These are phyloP conservation scores for Eimeria mitis DNA, from an alignment of 169 alveolate genomes.

Conservation along the genomic window DNA sequence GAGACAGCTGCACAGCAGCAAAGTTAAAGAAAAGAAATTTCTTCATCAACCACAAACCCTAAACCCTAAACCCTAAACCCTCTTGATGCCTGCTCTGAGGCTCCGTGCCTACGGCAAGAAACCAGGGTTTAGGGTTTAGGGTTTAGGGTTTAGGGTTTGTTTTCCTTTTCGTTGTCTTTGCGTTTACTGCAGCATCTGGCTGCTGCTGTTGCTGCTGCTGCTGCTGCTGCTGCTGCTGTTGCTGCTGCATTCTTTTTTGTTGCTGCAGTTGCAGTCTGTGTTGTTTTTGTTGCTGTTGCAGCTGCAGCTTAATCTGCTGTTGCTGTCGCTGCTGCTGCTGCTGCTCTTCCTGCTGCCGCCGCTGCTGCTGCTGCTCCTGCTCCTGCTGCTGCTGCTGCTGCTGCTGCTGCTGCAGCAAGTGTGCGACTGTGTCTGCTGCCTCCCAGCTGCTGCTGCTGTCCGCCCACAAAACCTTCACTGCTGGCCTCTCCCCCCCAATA, in stretches of 20 bases:
- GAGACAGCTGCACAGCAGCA: neutral
- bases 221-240: neutral
- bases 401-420: neutral
- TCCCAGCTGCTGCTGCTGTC: neutral
- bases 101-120: too few relatives aligned
- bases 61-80: too few relatives aligned
- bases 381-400: neutral
- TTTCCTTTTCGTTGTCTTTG: too few relatives aligned
- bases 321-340: neutral
- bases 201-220: slow-evolving; percentile 6
- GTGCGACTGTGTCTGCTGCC: neutral
- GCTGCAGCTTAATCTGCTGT: neutral
- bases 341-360: neutral
- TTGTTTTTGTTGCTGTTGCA: neutral
- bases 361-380: neutral
- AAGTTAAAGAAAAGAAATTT: too few relatives aligned
- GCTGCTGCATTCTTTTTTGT: too few relatives aligned
- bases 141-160: too few relatives aligned
- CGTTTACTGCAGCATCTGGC: neutral
- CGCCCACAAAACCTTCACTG: too few relatives aligned
- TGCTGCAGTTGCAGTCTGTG: neutral
- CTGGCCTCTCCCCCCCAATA: neutral
- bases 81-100: too few relatives aligned
- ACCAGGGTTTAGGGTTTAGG: too few relatives aligned
- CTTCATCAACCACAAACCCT: neutral